A percentile compares a stretch with the other conserved stretches of the same genome.
Conservation (phyloP, 1,284 basidiomycete genomes). For the Apiotrichum laibachii region DNA sequence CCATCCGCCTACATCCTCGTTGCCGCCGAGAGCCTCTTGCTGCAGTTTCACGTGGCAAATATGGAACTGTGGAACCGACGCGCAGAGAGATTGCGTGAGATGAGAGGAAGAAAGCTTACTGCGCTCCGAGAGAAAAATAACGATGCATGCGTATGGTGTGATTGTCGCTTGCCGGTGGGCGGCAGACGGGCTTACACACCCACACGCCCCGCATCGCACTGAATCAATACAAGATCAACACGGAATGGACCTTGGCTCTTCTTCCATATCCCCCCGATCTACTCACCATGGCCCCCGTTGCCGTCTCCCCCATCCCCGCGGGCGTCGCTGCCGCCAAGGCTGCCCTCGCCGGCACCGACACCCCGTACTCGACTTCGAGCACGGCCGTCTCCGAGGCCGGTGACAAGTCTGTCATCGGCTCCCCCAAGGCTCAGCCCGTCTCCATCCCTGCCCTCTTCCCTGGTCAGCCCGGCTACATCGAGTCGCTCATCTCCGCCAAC, state of each 20-base stretch:
- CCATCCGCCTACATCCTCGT: too few relatives aligned
- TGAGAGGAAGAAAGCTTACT: too few relatives aligned
- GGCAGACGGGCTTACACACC: too few relatives aligned
- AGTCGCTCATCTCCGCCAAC: conserved; percentile 34
- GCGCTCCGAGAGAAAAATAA: too few relatives aligned
- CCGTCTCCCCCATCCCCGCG: conserved; percentile 6
- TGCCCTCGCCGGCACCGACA: conserved; percentile 32
- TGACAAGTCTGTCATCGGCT: conserved; percentile 20
- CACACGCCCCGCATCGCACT: too few relatives aligned
- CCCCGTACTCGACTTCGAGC: conserved; percentile 37
- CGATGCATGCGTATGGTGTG: too few relatives aligned
- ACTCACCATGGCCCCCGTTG: conserved; percentile 17
- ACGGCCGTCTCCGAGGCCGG: conserved; percentile 46
- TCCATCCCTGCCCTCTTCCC: conserved; percentile 24
- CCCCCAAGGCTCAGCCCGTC: conserved; percentile 27
- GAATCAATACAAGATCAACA: background rate
- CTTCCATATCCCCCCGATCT: background rate
- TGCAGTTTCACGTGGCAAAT: too few relatives aligned
- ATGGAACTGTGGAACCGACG: too few relatives aligned
- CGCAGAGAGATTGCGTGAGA: too few relatives aligned
- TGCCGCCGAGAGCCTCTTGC: too few relatives aligned
- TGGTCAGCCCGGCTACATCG: conserved; percentile 34
- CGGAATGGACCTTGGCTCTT: background rate
- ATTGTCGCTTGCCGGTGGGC: too few relatives aligned
- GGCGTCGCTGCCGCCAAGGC: conserved; percentile 12